Evolutionary conservation across 192 early-diverging fungal genomes (phyloP).

Genomic region (Dissophora ornata): DNA sequence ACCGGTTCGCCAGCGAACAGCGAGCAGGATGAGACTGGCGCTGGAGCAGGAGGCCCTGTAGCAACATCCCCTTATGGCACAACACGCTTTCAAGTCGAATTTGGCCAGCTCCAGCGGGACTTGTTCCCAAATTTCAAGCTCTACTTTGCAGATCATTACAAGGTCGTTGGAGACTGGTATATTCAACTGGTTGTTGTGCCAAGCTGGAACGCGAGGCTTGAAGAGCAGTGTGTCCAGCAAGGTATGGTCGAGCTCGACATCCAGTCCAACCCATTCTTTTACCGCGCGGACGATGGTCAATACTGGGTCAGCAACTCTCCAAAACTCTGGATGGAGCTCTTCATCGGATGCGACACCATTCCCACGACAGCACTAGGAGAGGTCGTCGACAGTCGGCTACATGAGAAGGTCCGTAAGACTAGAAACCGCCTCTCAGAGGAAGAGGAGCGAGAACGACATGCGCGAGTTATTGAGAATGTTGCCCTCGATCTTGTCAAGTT

Average conservation of each 20-base stretch:
- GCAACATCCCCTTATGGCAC: conserved; percentile 45
- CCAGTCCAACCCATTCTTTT: conserved; percentile 47
- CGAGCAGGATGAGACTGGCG: conserved; percentile 38
- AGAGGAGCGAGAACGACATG: conserved; percentile 50
- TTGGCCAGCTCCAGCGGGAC: conserved; percentile 45
- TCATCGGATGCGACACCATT: conserved; percentile 54
- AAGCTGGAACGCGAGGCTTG: conserved; percentile 46
- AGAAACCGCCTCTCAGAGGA: conserved; percentile 41
- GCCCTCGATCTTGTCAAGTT: conserved; percentile 39
- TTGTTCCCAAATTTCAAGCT: conserved; percentile 48
- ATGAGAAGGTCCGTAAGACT: conserved; percentile 53
- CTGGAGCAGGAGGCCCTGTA: conserved; percentile 50
- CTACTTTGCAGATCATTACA: conserved; percentile 53
- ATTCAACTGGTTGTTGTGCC: conserved; percentile 51
- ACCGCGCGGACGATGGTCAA: conserved; percentile 48
- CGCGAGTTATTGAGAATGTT: conserved; percentile 47
- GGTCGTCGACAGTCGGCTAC: conserved; percentile 43
- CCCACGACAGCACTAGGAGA: conserved; percentile 49
- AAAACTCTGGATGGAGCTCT: conserved; percentile 55
- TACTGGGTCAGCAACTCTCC: conserved; percentile 52
- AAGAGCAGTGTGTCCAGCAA: conserved; percentile 46
- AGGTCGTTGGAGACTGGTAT: conserved; percentile 53
- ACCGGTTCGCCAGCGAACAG: conserved; percentile 44
- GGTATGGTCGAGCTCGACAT: conserved; percentile 49
- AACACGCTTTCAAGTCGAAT: conserved; percentile 51